These are phyloP conservation scores for Ormosia semicastrata DNA, from an alignment of 306 rosid species.

Conservation along the genomic window DNA sequence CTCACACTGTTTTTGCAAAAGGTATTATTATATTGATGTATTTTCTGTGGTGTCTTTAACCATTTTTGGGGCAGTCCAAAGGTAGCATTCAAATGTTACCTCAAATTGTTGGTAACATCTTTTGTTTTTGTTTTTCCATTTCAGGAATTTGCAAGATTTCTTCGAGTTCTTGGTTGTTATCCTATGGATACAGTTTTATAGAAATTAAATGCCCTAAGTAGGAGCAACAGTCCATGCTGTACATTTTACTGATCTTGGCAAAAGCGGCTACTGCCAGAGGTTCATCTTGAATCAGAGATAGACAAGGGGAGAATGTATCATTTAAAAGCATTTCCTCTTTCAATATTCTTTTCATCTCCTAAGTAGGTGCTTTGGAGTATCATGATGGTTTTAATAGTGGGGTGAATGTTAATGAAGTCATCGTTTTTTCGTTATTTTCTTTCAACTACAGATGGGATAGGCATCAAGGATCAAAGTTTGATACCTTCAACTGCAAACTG, in stretches of 20 bases:
- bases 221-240: slow-evolving; percentile 30
- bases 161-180: slow-evolving; percentile 77
- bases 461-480: neutral
- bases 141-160: slow-evolving; percentile 75
- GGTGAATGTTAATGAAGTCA: slow-evolving; percentile 10
- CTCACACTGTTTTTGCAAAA: neutral
- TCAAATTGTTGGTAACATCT: neutral
- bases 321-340: slow-evolving; percentile 20
- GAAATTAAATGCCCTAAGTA: neutral
- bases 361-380: slow-evolving; percentile 32
- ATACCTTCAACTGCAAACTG: neutral
- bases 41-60: neutral
- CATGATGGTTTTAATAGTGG: slow-evolving; percentile 19
- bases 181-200: slow-evolving; percentile 46
- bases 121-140: neutral
- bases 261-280: slow-evolving; percentile 14
- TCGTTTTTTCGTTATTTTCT: neutral
- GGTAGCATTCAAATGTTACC: neutral
- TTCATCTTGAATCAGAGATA: slow-evolving; percentile 2
- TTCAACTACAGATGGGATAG: neutral
- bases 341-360: slow-evolving; percentile 29
- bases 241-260: slow-evolving; percentile 27
- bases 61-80: neutral
- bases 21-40: neutral
- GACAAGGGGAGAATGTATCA: slow-evolving; percentile 20